These are phyloP conservation scores for Microdochium trichocladiopsis DNA, from an alignment of 2,329 filamentous ascomycete genomes.

Conservation along the genomic window DNA sequence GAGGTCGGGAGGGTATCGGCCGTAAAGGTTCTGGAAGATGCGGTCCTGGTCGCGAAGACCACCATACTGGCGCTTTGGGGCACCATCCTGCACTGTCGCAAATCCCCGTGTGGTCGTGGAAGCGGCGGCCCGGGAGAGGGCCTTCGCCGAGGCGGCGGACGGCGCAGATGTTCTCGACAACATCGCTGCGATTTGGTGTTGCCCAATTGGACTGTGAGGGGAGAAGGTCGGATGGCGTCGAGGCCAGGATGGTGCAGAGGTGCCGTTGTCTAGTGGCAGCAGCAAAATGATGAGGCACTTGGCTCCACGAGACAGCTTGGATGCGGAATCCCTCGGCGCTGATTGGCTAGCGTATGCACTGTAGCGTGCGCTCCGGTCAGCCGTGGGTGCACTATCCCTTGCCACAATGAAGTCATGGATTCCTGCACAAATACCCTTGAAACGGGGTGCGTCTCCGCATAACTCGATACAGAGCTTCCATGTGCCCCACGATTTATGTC, in stretches of 20 bases:
- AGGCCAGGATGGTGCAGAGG: constrained; percentile 19
- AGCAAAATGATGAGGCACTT: constrained; percentile 19
- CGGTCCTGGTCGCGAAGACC: constrained; percentile 93
- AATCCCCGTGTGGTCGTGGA: constrained; percentile 55
- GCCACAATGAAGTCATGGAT: constrained; percentile 6
- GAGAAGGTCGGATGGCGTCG: constrained; percentile 11
- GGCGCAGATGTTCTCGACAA: constrained; percentile 34
- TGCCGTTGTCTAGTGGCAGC: background rate
- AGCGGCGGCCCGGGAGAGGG: constrained; percentile 30
- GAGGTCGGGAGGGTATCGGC: constrained; percentile 83
- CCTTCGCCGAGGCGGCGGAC: constrained; percentile 30
- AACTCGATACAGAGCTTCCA: too few species aligned
- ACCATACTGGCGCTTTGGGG: constrained; percentile 68
- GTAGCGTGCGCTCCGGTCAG: constrained; percentile 5
- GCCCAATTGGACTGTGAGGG: constrained; percentile 27
- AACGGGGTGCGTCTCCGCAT: background rate
- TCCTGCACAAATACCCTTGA: background rate
- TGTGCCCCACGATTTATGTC: too few species aligned
- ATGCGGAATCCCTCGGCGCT: constrained; percentile 3
- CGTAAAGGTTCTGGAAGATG: constrained; percentile 98
- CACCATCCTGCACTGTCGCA: constrained; percentile 71
- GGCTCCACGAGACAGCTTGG: constrained; percentile 10
- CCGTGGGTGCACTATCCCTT: constrained; percentile 5
- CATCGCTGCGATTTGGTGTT: constrained; percentile 24
- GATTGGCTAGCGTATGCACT: background rate